These are phyloP conservation scores for Aspergillus asperescens DNA, from an alignment of 495 filamentous ascomycete species.

Conservation along the genomic window DNA sequence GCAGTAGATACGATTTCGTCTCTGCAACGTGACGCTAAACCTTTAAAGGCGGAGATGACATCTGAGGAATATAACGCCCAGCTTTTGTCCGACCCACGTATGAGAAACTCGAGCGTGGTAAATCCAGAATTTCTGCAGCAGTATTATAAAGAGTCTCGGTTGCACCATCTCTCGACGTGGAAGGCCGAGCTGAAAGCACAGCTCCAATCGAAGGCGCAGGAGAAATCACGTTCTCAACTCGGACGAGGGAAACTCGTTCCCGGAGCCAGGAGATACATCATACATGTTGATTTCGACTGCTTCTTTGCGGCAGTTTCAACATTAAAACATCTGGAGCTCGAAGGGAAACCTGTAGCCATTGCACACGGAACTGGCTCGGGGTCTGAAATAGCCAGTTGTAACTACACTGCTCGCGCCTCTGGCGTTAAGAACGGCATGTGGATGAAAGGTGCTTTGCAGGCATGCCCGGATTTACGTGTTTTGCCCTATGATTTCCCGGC, in stretches of 20 bases:
- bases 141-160: constrained; percentile 86
- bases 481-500: constrained; percentile 89
- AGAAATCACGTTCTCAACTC: constrained; percentile 55
- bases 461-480: constrained; percentile 80
- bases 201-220: constrained; percentile 70
- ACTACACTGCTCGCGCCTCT: constrained; percentile 79
- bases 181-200: constrained; percentile 87
- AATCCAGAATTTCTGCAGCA: constrained; percentile 91
- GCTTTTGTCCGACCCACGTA: constrained; percentile 72
- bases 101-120: constrained; percentile 76
- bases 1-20: background rate
- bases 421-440: constrained; percentile 98
- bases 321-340: constrained; percentile 66
- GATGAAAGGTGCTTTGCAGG: constrained; percentile 83
- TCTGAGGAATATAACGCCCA: constrained; percentile 88
- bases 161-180: constrained; percentile 94
- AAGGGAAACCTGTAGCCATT: constrained; percentile 80
- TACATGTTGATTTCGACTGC: constrained; percentile 96
- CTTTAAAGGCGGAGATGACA: constrained; percentile 49
- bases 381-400: constrained; percentile 95
- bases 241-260: constrained; percentile 42
- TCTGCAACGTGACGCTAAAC: constrained; percentile 11
- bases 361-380: constrained; percentile 80
- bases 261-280: constrained; percentile 71
- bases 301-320: constrained; percentile 95